A percentile compares a stretch with the other conserved stretches of the same genome.
phyloP scores from a whole-genome alignment of 495 filamentous ascomycete genomes.

The Geopyxis carbonaria region DNA sequence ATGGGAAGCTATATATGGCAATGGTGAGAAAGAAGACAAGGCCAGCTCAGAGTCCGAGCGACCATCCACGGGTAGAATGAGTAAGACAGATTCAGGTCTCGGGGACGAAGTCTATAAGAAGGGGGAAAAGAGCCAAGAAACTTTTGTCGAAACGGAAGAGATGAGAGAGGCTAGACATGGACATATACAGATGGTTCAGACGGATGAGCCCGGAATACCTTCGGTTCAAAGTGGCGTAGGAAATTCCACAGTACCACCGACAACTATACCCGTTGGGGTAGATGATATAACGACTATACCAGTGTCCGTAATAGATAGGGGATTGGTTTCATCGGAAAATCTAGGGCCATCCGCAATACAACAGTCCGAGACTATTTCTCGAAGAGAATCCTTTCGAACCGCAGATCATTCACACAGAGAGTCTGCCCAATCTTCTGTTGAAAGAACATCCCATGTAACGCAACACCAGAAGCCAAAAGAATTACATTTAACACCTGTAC shows the following conservation, averaged over 20 bases:
- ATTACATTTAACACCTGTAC: slow-evolving; percentile 15
- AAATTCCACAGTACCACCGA: too few species aligned
- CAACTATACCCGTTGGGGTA: too few species aligned
- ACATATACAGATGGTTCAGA: slow-evolving; percentile 28
- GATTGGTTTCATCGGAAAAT: too few species aligned
- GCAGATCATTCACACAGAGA: too few species aligned
- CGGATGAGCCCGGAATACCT: slow-evolving; percentile 18
- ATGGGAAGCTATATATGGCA: slow-evolving; percentile 70
- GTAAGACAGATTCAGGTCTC: slow-evolving; percentile 20
- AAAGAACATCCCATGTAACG: slow-evolving; percentile 3
- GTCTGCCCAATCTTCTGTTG: too few species aligned
- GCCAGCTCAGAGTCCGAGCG: slow-evolving; percentile 20
- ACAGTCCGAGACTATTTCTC: too few species aligned
- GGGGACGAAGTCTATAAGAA: slow-evolving; percentile 23
- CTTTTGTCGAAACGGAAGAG: slow-evolving; percentile 26
- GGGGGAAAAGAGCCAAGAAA: slow-evolving; percentile 26
- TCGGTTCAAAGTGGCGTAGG: too few species aligned
- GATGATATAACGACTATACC: too few species aligned
- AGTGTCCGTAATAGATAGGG: too few species aligned
- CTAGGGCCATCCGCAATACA: too few species aligned
- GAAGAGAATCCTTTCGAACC: too few species aligned
- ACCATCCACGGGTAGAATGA: slow-evolving; percentile 20
- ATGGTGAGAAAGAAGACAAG: slow-evolving; percentile 26
- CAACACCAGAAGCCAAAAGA: slow-evolving; percentile 3
- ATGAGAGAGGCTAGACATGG: slow-evolving; percentile 22